These are phyloP conservation scores for Fusarium veterinarium DNA, from an alignment of 2,329 filamentous ascomycete genomes.

Conservation along the genomic window DNA sequence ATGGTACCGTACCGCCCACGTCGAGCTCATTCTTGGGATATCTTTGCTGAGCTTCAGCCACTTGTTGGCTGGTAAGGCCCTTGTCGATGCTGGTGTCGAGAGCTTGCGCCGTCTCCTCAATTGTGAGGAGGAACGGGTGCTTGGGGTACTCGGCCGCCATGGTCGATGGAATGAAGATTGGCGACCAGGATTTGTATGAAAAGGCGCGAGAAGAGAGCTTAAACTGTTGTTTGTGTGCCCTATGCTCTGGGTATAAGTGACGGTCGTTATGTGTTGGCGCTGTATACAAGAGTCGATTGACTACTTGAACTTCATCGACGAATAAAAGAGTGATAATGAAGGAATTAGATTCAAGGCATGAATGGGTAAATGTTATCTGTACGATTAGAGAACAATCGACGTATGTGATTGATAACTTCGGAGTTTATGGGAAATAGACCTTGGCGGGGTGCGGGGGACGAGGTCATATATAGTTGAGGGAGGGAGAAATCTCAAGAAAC, in stretches of 20 bases:
- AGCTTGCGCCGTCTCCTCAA: constrained; percentile 70
- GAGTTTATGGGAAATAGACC: constrained; percentile 9
- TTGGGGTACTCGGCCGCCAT: constrained; percentile 63
- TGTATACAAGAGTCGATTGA: constrained; percentile 7
- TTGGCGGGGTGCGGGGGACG: constrained; percentile 36
- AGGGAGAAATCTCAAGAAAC: constrained; percentile 6
- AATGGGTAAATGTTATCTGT: constrained; percentile 3
- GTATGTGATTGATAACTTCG: constrained; percentile 14
- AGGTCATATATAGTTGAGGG: constrained; percentile 41
- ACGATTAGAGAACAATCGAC: constrained; percentile 14
- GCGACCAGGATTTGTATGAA: constrained; percentile 10
- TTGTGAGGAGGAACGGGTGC: constrained; percentile 71
- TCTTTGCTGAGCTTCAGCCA: constrained; percentile 66
- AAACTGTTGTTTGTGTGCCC: constrained; percentile 11
- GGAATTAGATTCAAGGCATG: background rate
- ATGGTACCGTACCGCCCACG: constrained; percentile 72
- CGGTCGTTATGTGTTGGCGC: background rate
- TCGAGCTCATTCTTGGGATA: constrained; percentile 78
- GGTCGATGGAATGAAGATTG: constrained; percentile 24
- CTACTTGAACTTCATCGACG: constrained; percentile 33
- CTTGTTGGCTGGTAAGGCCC: constrained; percentile 71
- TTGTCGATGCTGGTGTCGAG: constrained; percentile 73
- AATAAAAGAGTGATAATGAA: constrained; percentile 1
- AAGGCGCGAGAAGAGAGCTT: background rate
- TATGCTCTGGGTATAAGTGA: background rate